Evolutionary conservation across 805 yeast species (phyloP), one percentile per base, ranked within the genome.

Genomic region (Ogataea kodamae): DNA sequence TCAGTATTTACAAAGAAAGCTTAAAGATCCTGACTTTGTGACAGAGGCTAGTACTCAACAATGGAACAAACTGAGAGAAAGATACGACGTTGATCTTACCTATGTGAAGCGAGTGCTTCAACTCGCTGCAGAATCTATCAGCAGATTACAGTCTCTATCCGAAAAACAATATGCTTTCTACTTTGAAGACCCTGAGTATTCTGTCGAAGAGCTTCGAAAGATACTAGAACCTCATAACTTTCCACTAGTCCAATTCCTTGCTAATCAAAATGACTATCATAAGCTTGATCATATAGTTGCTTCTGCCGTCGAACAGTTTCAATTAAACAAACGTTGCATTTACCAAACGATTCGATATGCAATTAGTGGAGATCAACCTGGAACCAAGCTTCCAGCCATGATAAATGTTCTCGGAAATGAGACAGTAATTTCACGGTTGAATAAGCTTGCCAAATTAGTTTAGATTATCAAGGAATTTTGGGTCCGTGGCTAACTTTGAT

Each of bases 401-500:
- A 52, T 81, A 12, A 67, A 67, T 0, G 51, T 82, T 6, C 48
- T 87, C 11, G 90, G 88, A 0, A 27, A 45, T 3, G 52, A 55
- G 1, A 67, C 65, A 35, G 54, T 55, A n/a, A n/a, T 15, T 18
- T 12, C 17, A 10, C 16, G 37, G 11, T 6, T 33, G 27, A 27
- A 14, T n/a, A 16, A 27, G 8, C 21, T 33, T 9, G 11, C 22
- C 6, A 8, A 11, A 22, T 42, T 42, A 56, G 31, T 55, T 57
- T 11, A 61, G 40, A 18, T 66, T 68, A 41, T 86, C 85, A 30
- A 90, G 59, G 54, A 87, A 89, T 34, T 74, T 76, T 2, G 96
- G 97, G 54, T 90, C 94, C 41, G 81, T 83, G 8, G 75, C 70
- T 39, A 92, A 50, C 52, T 82, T 80, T 5, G 73, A 61, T 56